Evolutionary conservation across 1,139 yeast genomes (phyloP), one percentile per base, ranked within the genome.

Genomic region (Kodamaea suecica): DNA sequence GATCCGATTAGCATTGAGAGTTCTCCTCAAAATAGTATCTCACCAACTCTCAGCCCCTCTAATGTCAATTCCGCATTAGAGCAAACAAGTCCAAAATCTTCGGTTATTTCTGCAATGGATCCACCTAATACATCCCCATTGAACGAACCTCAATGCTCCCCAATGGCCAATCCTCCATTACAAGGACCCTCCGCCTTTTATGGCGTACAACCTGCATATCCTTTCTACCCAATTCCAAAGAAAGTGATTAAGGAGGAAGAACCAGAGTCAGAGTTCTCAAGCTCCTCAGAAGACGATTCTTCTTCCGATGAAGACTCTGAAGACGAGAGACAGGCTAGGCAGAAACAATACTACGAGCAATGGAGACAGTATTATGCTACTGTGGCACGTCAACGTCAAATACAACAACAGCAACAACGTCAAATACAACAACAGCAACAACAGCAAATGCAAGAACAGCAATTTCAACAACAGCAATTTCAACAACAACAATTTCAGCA

Each of bases 341-440:
- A 25, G 48, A 50, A 35, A 44, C 49, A 26, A 46, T 53, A 54
- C 35, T 55, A 55, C 29, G 60, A 57, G 30, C 60, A 56, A 43
- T 59, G 62, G 61, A 54, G 52, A 40, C 53, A 49, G 28, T 58
- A 57, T 37, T 58, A 57, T 38, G 57, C 59, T 19, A 37, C 46
- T 11, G 39, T 58, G 10, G 61, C 61, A 12, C 43, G 44, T 16
- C 57, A 54, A 30, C 57, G 57, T 33, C 57, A 55, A 31, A 50
- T 50, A 31, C 41, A 41, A 21, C 40, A 41, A 37, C 32, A 43
- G 34, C 48, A 47, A 23, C 40, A 40, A 23, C 41, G 40, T 39
- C 53, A 49, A 25, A 21, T 14, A 27, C 55, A 50, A 35, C 51
- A 47, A 32, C 45, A 41, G 30, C 35, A 38, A 31, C 34, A 28